Base-by-base conservation (phyloP, 1,284 basidiomycete species). In the Pseudozyma flocculosa region DNA sequence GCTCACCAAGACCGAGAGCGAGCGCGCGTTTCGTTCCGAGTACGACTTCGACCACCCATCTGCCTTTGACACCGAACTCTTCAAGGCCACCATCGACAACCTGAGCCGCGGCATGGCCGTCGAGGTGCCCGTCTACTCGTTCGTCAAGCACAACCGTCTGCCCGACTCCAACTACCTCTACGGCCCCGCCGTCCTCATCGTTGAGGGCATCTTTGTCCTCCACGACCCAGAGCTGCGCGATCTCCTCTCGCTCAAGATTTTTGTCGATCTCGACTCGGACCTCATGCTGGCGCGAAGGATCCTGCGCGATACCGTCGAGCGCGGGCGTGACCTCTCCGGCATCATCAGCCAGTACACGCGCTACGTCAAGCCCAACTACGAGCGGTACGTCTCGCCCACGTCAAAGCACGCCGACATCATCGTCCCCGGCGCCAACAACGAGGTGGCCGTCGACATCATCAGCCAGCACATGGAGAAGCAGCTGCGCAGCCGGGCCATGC, bases 211-310 rank as follows among this genome's bases (percentile, higher is more conserved):
- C 60, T 87, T 96, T 85, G 86, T 90, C 2, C 80, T 98, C 38
- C 86, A 91, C 60, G 90, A 49, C 79, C 62, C 68, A 18, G 56
- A 54, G 14, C 54, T 96, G 38, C 83, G 94, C 48, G 83, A 84
- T 3, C 79, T 97, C 40, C 93, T 96, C 72, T 94, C 97, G 78
- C 83, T 98, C 37, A 96, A 96, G 82, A 90, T 79, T 17, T 79
- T 59, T 44, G 76, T 77, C 65, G 83, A 79, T 50, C 92, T 90
- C 49, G 94, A 97, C 76, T 88, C 92, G 2, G 94, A 98, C 78
- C 81, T 97, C 14, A 98, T 98, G 94, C 86, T 98, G 40, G 92
- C 94, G 2, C 84, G 94, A 45, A 86, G 94, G 32, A 89, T 98
- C 56, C 83, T 85, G 62, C 83, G 94, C 51, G 94, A 98, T 72